Conservation (phyloP, 225 moss, liverwort and hornwort species). For the Ulota crispa region DNA sequence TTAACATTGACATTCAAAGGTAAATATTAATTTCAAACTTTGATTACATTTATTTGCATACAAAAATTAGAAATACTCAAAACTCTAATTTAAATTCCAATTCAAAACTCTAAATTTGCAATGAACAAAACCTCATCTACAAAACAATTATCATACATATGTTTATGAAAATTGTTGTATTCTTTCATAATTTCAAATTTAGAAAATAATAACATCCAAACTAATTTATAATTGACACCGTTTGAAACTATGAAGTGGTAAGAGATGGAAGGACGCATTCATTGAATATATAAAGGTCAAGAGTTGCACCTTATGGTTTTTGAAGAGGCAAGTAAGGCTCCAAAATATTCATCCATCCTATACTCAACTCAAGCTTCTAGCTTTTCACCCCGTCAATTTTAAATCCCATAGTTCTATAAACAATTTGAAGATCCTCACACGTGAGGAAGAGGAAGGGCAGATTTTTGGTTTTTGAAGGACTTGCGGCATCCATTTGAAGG, state of each 20-base stretch:
- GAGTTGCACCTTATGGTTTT: slow-evolving; percentile 10
- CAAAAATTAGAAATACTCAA: too few relatives aligned
- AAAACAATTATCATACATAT: neutral
- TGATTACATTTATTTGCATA: accelerated
- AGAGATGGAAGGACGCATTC: slow-evolving; percentile 10
- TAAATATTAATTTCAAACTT: accelerated
- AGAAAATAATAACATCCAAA: neutral
- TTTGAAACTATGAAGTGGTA: neutral
- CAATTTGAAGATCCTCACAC: neutral
- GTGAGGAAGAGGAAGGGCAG: neutral
- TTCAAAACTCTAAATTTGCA: accelerated
- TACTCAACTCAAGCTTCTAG: neutral
- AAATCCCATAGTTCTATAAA: neutral
- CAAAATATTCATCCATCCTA: neutral
- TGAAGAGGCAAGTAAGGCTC: neutral
- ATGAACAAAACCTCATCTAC: accelerated
- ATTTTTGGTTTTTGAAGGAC: neutral
- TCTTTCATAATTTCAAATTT: neutral
- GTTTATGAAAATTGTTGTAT: neutral
- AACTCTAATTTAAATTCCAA: too few relatives aligned
- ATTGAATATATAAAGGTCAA: neutral
- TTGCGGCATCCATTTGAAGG: neutral
- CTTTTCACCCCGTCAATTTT: neutral
- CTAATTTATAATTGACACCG: neutral
- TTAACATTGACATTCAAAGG: too few relatives aligned